These are phyloP conservation scores for Handroanthus guayacan DNA, from an alignment of 257 asterid species.

Conservation along the genomic window DNA sequence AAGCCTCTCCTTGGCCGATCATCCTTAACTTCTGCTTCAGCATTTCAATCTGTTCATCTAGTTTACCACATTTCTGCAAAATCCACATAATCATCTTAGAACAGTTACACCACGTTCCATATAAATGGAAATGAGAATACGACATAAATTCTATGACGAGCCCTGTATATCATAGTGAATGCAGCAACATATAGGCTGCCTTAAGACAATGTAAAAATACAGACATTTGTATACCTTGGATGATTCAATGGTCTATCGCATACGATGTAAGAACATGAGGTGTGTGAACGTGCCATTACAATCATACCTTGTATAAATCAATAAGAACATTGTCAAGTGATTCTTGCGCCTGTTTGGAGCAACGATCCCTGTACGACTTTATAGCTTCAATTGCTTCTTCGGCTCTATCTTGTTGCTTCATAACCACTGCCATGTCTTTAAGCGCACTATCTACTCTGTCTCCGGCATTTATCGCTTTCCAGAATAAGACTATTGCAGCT, in stretches of 20 bases:
- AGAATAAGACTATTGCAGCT: conserved; percentile 70
- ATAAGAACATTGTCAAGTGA: conserved; percentile 87
- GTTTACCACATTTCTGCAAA: conserved; percentile 78
- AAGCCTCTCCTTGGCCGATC: conserved; percentile 84
- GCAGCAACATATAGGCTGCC: too few relatives aligned
- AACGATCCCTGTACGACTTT: conserved; percentile 66
- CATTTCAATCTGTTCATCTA: conserved; percentile 79
- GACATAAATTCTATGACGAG: too few relatives aligned
- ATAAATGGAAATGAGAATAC: too few relatives aligned
- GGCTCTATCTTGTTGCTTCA: conserved; percentile 82
- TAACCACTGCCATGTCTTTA: conserved; percentile 92
- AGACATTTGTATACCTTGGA: too few relatives aligned
- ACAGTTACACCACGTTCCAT: neutral
- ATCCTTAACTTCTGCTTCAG: conserved; percentile 75
- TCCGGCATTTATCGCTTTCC: conserved; percentile 86
- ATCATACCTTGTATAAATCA: conserved; percentile 79
- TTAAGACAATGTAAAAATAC: too few relatives aligned
- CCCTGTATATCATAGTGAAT: too few relatives aligned
- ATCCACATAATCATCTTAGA: neutral
- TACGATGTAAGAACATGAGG: too few relatives aligned
- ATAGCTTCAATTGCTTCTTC: conserved; percentile 95
- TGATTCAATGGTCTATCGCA: too few relatives aligned
- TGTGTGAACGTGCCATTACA: neutral
- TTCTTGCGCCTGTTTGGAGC: conserved; percentile 90
- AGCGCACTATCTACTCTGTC: conserved; percentile 93